Conservation (phyloP, 768 basidiomycete genomes). For the Hygrocybe coccinea region DNA sequence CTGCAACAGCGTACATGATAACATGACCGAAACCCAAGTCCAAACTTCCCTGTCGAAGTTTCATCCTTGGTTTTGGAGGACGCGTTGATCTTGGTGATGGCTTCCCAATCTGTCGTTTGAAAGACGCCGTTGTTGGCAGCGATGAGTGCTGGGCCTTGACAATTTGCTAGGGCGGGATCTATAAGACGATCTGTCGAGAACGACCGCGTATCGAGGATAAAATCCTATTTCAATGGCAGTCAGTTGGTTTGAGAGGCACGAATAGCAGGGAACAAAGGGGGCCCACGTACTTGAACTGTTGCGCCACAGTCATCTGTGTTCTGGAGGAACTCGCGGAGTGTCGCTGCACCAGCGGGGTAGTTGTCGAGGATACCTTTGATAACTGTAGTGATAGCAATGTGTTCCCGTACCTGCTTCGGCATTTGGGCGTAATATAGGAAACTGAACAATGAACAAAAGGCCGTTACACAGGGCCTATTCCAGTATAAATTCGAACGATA, state of each 20-base stretch:
- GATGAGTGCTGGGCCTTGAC: slow-evolving; percentile 44
- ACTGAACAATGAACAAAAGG: no score
- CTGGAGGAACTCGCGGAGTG: slow-evolving; percentile 43
- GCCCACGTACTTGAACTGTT: slow-evolving; percentile 33
- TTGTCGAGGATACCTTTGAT: slow-evolving; percentile 29
- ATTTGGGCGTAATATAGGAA: no score
- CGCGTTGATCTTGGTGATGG: slow-evolving; percentile 37
- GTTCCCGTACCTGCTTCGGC: not conserved
- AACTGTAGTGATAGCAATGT: not conserved
- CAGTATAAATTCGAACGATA: no score
- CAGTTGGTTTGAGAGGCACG: not conserved
- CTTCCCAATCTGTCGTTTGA: slow-evolving; percentile 39
- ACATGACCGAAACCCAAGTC: slow-evolving; percentile 46
- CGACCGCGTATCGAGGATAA: slow-evolving; percentile 37
- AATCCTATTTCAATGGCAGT: slow-evolving; percentile 26
- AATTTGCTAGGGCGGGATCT: slow-evolving; percentile 21
- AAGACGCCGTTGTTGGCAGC: slow-evolving; percentile 46
- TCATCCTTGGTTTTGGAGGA: slow-evolving; percentile 44
- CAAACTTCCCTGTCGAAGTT: slow-evolving; percentile 49
- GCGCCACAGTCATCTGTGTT: slow-evolving; percentile 50
- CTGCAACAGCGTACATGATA: slow-evolving; percentile 39
- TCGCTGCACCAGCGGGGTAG: slow-evolving; percentile 40
- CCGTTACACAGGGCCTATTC: no score
- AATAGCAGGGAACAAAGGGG: no score
- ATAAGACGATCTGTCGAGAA: slow-evolving; percentile 26